Percentiles rank a stretch among this genome's conserved stretches.
phyloP scores from a whole-genome alignment of 345 rosid species.

The Populus euphratica region DNA sequence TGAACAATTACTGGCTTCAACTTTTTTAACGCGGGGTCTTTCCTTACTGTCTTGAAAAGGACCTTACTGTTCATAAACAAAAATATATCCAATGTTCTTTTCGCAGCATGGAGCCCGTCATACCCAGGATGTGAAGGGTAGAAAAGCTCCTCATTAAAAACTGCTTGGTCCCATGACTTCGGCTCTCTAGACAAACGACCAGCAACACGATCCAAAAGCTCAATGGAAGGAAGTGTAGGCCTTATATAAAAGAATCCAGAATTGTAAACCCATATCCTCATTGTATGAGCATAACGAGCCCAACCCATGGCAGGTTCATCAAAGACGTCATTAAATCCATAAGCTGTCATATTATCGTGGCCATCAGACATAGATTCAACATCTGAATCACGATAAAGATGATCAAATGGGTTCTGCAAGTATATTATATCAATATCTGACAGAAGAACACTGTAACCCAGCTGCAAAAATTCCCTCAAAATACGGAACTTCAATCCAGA shows the following conservation, averaged over 20 bases:
- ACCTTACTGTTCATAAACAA: constrained; percentile 93
- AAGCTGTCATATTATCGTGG: constrained; percentile 75
- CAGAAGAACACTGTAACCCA: constrained; percentile 90
- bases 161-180: constrained; percentile 92
- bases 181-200: constrained; percentile 50
- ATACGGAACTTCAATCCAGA: constrained; percentile 91
- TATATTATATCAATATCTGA: constrained; percentile 88
- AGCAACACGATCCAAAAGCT: constrained; percentile 89
- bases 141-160: constrained; percentile 85
- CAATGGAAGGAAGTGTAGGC: constrained; percentile 80
- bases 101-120: constrained; percentile 76
- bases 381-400: constrained; percentile 82
- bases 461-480: constrained; percentile 88
- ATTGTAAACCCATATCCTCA: constrained; percentile 97
- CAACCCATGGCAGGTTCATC: constrained; percentile 95
- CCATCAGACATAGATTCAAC: constrained; percentile 97
- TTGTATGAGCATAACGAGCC: constrained; percentile 97
- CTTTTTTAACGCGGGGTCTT: constrained; percentile 55
- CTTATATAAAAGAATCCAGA: constrained; percentile 93
- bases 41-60: constrained; percentile 87
- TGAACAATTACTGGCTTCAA: constrained; percentile 79
- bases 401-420: constrained; percentile 82
- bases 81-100: constrained; percentile 83
- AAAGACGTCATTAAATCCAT: constrained; percentile 82
- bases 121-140: constrained; percentile 91